phyloP scores from a whole-genome alignment of 345 rosid species.

The Pistacia atlantica region DNA sequence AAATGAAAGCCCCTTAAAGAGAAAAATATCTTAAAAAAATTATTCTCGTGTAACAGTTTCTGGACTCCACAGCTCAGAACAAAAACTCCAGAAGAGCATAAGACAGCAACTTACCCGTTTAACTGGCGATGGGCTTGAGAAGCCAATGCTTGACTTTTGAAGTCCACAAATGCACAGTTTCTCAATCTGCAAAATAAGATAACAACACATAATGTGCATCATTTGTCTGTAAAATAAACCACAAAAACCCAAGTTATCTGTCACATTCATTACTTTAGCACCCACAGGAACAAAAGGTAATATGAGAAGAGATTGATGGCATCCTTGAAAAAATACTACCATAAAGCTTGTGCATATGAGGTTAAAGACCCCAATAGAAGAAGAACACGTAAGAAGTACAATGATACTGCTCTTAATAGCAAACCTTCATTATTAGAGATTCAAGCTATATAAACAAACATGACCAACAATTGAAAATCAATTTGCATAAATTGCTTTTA shows the following conservation, averaged over 20 bases:
- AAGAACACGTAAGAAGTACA: background rate
- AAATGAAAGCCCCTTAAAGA: background rate
- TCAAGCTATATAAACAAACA: background rate
- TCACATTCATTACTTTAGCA: background rate
- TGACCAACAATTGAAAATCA: background rate
- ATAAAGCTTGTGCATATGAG: background rate
- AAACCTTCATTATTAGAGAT: background rate
- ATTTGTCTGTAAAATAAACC: background rate
- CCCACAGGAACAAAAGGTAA: background rate
- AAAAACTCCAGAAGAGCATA: background rate
- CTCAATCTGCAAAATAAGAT: slow-evolving; percentile 52
- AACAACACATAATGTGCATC: background rate
- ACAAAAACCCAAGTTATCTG: background rate
- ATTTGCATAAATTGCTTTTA: background rate
- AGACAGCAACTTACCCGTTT: slow-evolving; percentile 60
- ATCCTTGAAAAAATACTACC: background rate
- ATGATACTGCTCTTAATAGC: background rate
- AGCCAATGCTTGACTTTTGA: slow-evolving; percentile 68
- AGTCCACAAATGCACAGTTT: slow-evolving; percentile 90
- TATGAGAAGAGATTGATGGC: background rate
- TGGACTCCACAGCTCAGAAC: background rate
- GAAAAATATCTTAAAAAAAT: background rate
- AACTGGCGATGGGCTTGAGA: slow-evolving; percentile 80
- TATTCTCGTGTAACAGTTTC: background rate
- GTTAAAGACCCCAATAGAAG: background rate